Evolutionary conservation across 441 rosid species (phyloP).

Genomic region (Syzygium malaccense): DNA sequence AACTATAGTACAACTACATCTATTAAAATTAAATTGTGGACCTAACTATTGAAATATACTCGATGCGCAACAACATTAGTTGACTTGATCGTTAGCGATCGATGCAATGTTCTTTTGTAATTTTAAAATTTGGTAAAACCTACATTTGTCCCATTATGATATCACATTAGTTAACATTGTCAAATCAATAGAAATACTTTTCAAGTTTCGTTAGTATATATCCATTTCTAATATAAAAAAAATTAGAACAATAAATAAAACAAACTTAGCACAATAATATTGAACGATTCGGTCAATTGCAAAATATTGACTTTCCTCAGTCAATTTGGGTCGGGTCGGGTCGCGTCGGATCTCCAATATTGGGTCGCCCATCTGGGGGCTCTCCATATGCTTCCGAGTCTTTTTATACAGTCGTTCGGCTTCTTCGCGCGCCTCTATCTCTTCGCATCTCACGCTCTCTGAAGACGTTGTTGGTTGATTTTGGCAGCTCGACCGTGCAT

Average conservation of each 20-base stretch:
- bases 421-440: rapidly evolving
- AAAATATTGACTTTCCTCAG: not conserved
- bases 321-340: not conserved
- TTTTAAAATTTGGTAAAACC: not conserved
- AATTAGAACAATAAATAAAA: not conserved
- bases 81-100: not conserved
- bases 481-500: not conserved
- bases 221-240: not conserved
- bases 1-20: not conserved
- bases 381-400: not conserved
- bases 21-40: not conserved
- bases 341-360: not conserved
- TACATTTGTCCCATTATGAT: not conserved
- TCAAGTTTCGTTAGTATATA: not conserved
- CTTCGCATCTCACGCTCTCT: not conserved
- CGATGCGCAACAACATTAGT: not conserved
- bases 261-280: not conserved
- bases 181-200: not conserved
- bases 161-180: not conserved
- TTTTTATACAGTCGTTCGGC: not conserved
- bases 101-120: too few relatives aligned
- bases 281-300: not conserved
- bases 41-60: not conserved
- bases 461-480: too few relatives aligned
- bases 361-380: not conserved